These are phyloP conservation scores for Fusarium goolgardi DNA, from an alignment of 2,329 filamentous ascomycete species.

Conservation along the genomic window DNA sequence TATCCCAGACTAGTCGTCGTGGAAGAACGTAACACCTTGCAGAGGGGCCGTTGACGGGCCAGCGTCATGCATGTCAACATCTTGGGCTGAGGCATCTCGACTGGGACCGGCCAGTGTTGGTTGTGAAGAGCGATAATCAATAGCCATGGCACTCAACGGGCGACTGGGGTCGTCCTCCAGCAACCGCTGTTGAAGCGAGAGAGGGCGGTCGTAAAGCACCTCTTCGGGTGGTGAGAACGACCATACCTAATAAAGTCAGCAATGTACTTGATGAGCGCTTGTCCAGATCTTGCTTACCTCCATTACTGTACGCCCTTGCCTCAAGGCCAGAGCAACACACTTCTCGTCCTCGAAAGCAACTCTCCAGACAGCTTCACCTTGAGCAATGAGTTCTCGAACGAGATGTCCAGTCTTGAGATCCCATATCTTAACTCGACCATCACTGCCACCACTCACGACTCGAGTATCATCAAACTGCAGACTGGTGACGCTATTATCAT, in stretches of 20 bases:
- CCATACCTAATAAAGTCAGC: constrained; percentile 76
- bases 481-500: constrained; percentile 98
- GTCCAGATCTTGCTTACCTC: constrained; percentile 74
- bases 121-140: constrained; percentile 56
- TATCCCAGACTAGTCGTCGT: constrained; percentile 55
- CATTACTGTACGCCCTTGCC: constrained; percentile 91
- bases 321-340: constrained; percentile 92
- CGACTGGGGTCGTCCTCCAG: constrained; percentile 60
- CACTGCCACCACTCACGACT: constrained; percentile 94
- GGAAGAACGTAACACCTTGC: constrained; percentile 63
- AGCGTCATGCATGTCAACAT: constrained; percentile 68
- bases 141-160: constrained; percentile 63
- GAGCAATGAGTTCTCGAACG: constrained; percentile 89
- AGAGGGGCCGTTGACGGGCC: constrained; percentile 66
- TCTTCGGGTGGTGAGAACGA: constrained; percentile 91
- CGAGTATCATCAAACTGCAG: constrained; percentile 96
- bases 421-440: constrained; percentile 99
- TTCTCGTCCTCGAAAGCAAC: constrained; percentile 99
- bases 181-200: constrained; percentile 61
- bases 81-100: constrained; percentile 55
- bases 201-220: constrained; percentile 63
- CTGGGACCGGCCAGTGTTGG: constrained; percentile 47
- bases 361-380: constrained; percentile 95
- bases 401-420: constrained; percentile 91
- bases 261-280: background rate